phyloP scores from a whole-genome alignment of 352 stramenopile genomes.

The Phytopythium boreale region DNA sequence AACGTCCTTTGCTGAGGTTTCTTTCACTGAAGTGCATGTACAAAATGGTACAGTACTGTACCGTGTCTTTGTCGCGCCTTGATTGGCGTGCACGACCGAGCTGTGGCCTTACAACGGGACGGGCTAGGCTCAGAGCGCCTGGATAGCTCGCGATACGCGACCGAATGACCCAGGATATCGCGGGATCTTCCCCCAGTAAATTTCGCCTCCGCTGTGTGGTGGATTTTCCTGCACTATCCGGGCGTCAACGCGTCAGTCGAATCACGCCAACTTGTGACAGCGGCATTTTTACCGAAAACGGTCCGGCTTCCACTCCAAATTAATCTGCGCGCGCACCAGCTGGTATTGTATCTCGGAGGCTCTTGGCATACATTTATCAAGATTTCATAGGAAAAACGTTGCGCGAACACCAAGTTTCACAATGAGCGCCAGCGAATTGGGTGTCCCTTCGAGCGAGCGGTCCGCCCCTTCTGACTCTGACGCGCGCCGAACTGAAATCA shows the following conservation, averaged over 20 bases:
- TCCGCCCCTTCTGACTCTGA: constrained; percentile 1
- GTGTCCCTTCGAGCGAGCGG: background rate
- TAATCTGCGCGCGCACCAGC: background rate
- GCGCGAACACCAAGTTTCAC: background rate
- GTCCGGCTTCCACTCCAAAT: background rate
- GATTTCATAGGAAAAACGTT: background rate
- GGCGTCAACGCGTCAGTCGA: background rate
- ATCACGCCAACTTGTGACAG: background rate
- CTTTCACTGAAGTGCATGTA: too few relatives aligned
- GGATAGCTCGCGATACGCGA: background rate
- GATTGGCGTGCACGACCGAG: background rate
- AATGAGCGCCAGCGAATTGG: background rate
- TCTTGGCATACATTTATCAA: background rate
- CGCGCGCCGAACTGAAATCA: background rate
- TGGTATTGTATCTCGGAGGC: background rate
- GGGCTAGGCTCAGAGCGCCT: background rate
- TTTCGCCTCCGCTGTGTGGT: background rate
- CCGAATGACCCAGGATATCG: background rate
- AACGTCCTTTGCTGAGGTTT: too few relatives aligned
- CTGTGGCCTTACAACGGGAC: background rate
- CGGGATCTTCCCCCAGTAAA: background rate
- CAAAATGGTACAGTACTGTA: too few relatives aligned
- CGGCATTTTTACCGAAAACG: background rate
- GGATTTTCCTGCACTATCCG: constrained; percentile 1
- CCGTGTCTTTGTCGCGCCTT: too few relatives aligned